Percentiles rank a stretch among this genome's conserved stretches.
These are phyloP conservation scores for Telfairia occidentalis DNA, from an alignment of 331 rosid genomes.

Conservation along the genomic window DNA sequence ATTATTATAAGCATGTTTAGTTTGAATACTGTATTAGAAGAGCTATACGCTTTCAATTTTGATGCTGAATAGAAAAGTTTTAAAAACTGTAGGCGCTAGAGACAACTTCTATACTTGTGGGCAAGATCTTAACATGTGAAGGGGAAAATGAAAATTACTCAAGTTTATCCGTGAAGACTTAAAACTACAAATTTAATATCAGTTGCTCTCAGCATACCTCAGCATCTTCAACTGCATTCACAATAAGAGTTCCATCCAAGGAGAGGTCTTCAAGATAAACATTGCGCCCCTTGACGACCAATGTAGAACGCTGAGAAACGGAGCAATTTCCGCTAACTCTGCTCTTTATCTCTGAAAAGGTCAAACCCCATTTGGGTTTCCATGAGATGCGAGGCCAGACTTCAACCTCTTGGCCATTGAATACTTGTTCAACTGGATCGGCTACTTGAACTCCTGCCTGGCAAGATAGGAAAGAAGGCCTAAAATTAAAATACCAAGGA, in stretches of 20 bases:
- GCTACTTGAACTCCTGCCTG: constrained; percentile 81
- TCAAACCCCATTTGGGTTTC: constrained; percentile 93
- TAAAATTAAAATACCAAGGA: not conserved
- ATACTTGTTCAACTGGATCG: constrained; percentile 53
- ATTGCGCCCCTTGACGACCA: constrained; percentile 56
- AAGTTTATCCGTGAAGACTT: not conserved
- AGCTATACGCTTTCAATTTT: not conserved
- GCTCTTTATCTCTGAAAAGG: constrained; percentile 50
- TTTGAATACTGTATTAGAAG: not conserved
- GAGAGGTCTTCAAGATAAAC: constrained; percentile 50
- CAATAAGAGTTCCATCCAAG: constrained; percentile 72
- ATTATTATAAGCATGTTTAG: not conserved
- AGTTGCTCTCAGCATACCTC: constrained; percentile 42
- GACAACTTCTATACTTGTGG: not conserved
- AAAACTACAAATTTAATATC: not conserved
- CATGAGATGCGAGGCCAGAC: constrained; percentile 83
- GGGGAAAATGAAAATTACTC: not conserved
- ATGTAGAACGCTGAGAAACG: constrained; percentile 67
- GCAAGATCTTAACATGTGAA: not conserved
- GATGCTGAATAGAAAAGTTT: not conserved
- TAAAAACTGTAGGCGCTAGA: not conserved
- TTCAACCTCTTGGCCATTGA: constrained; percentile 87
- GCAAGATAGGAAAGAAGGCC: constrained; percentile 10
- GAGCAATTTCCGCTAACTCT: constrained; percentile 59
- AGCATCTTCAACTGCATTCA: constrained; percentile 52